Evolutionary conservation across 2,329 filamentous ascomycete genomes (phyloP), one percentile per base, ranked within the genome.

Genomic region (Chaetothyriales sp.): DNA sequence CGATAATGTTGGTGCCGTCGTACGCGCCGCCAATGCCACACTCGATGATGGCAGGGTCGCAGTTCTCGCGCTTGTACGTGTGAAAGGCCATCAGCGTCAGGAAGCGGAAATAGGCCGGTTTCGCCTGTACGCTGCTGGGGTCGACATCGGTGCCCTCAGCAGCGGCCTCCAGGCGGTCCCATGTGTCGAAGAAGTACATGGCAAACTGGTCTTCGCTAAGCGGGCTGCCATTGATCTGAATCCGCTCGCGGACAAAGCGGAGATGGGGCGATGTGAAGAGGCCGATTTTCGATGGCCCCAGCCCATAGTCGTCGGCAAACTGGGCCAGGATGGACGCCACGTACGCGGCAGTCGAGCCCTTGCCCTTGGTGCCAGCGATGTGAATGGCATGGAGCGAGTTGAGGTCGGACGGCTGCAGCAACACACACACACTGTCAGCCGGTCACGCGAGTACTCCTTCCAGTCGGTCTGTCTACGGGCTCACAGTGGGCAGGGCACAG

Each of bases 11-110:
- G 8, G 92, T 98, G 25, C 85, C 85, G 64, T 97, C 90, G 62
- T 89, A 89, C 69, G 95, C 87, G 47, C 89, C 92, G 15, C 92
- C 92, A 57, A 97, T 94, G 0, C 92, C 92, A 62, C 88, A 94
- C 69, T 98, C 92, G 33, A 97, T 77, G 8, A 97, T 81, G 0
- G 88, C 89, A 18, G 81, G 81, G 56, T 82, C 75, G 0, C 95
- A 82, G 1, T 83, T 82, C 65, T 92, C 84, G 47, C 75, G 67
- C 22, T 94, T 63, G 61, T 94, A 98, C 1, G 83, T 77, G 62
- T 94, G 89, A 61, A 94, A 80, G 1, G 89, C 89, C 71, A 95
- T 77, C 40, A 98, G 74, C 0, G 90, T 95, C 63, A 98, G 67
- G 64, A 86, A 95, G 25, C 90, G 83, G 67, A 97, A 97, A 68